A percentile compares a stretch with the other conserved stretches of the same genome.
These are phyloP conservation scores for Davidsoniella neocaledoniae DNA, from an alignment of 2,329 filamentous ascomycete species.

Conservation along the genomic window DNA sequence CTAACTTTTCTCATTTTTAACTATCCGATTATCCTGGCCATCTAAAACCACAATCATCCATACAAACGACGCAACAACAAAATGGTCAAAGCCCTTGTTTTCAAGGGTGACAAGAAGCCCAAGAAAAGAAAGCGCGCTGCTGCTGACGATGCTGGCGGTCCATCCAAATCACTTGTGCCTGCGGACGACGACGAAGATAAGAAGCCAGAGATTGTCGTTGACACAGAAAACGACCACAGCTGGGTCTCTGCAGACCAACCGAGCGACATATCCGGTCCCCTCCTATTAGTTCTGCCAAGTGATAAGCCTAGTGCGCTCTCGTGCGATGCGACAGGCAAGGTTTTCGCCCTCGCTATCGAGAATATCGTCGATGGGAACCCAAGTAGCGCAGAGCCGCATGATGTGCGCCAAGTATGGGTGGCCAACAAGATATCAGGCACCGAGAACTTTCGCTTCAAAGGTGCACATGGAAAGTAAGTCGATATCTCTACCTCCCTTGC, in stretches of 20 bases:
- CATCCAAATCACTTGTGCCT: not conserved
- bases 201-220: slow-evolving; percentile 15
- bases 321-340: slow-evolving; percentile 70
- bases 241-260: slow-evolving; percentile 76
- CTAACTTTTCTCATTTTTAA: no score
- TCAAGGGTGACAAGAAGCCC: slow-evolving; percentile 93
- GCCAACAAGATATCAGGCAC: slow-evolving; percentile 70
- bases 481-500: slow-evolving; percentile 6
- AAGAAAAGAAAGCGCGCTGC: slow-evolving; percentile 69
- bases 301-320: slow-evolving; percentile 58
- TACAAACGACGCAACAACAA: not conserved
- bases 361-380: slow-evolving; percentile 77
- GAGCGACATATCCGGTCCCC: slow-evolving; percentile 61
- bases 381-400: slow-evolving; percentile 79
- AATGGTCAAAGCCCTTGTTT: slow-evolving; percentile 80
- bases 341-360: slow-evolving; percentile 68
- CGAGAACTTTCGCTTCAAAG: slow-evolving; percentile 71
- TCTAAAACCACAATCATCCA: not conserved
- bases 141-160: slow-evolving; percentile 4
- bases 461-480: slow-evolving; percentile 63
- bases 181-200: slow-evolving; percentile 9
- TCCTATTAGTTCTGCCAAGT: slow-evolving; percentile 68
- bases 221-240: slow-evolving; percentile 52
- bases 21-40: not conserved
- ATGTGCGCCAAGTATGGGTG: slow-evolving; percentile 91